Base-by-base conservation (phyloP, 179 eudicot genomes). In the Silene noctiflora region DNA sequence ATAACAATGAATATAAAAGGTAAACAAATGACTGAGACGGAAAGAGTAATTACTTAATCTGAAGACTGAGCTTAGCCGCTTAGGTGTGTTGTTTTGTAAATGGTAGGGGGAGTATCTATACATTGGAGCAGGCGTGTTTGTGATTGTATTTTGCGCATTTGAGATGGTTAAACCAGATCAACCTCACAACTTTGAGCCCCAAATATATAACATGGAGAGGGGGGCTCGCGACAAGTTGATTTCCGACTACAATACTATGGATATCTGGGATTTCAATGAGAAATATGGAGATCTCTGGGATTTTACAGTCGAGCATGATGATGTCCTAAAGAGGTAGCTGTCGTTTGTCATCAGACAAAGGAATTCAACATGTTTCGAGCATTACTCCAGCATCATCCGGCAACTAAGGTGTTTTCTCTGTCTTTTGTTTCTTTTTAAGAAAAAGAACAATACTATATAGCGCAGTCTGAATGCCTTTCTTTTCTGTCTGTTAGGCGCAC, bases 271-370 rank as follows among this genome's bases (percentile, higher is more conserved):
- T 74, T 93, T 93, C 73, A 91, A 93, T 71, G 95, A 93, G 83
- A 93, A 93, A 74, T 93, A 93, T 20, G 98, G 97, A 20, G 98
- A 93, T 22, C 84, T 93, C 20, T 93, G 98, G 98, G 98, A 93
- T 85, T 93, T 93, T 75, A 93, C 98, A 9, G 79, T 93, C 58
- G 80, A 77, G 55, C 90, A 83, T 5, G 95, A 91, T 76, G 91
- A 89, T 67, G 86, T 93, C 20, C 74, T 63, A 75, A 90, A 81
- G 85, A 85, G 92, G 84, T 91, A 73, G 78, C 35, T 14, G 20
- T 55, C 0, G 59, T n/a, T 20, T 4, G 20, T 55, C 44, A 5
- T 22, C 67, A n/a, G 51, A 59, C 21, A 77, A 22, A 2, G 69
- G 55, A 24, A 55, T 55, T 55, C 59, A 24, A 11, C 21, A 0